Evolutionary conservation across 192 early-diverging fungal genomes (phyloP).

Genomic region (Paraglomus occultum): DNA sequence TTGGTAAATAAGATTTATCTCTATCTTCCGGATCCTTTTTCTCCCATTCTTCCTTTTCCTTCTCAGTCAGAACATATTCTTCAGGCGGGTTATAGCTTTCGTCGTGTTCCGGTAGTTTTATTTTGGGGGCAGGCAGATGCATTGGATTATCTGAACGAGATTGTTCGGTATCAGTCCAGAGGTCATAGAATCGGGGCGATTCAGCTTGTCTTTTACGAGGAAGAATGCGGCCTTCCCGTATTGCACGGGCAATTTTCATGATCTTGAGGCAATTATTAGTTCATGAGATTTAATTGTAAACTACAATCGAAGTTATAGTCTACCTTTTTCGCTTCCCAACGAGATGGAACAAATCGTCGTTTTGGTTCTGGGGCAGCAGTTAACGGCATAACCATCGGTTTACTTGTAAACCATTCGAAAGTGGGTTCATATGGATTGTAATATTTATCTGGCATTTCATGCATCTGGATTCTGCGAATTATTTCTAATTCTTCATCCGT

Average conservation of each 20-base stretch:
- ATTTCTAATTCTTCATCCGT: slow-evolving; percentile 91
- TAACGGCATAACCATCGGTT: slow-evolving; percentile 79
- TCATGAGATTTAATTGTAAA: neutral
- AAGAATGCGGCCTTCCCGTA: slow-evolving; percentile 83
- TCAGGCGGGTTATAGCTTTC: slow-evolving; percentile 97
- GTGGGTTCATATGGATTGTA: slow-evolving; percentile 91
- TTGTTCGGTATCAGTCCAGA: slow-evolving; percentile 75
- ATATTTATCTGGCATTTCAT: slow-evolving; percentile 76
- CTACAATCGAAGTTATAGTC: neutral
- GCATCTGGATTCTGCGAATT: slow-evolving; percentile 82
- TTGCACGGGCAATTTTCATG: slow-evolving; percentile 97
- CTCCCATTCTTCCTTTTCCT: slow-evolving; percentile 81
- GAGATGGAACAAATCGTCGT: slow-evolving; percentile 92
- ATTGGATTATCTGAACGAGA: slow-evolving; percentile 57
- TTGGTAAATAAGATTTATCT: slow-evolving; percentile 58
- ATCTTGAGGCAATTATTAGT: slow-evolving; percentile 46
- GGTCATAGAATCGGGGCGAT: slow-evolving; percentile 77
- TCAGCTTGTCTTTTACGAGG: slow-evolving; percentile 53
- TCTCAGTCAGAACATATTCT: slow-evolving; percentile 86
- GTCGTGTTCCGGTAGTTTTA: slow-evolving; percentile 83
- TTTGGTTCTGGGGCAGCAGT: slow-evolving; percentile 93
- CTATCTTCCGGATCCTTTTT: slow-evolving; percentile 76
- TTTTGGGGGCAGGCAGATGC: slow-evolving; percentile 91
- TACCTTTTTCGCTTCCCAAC: slow-evolving; percentile 87
- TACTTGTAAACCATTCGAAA: slow-evolving; percentile 93